phyloP scores from a whole-genome alignment of 208 protist species.

The Leishmania lainsoni region DNA sequence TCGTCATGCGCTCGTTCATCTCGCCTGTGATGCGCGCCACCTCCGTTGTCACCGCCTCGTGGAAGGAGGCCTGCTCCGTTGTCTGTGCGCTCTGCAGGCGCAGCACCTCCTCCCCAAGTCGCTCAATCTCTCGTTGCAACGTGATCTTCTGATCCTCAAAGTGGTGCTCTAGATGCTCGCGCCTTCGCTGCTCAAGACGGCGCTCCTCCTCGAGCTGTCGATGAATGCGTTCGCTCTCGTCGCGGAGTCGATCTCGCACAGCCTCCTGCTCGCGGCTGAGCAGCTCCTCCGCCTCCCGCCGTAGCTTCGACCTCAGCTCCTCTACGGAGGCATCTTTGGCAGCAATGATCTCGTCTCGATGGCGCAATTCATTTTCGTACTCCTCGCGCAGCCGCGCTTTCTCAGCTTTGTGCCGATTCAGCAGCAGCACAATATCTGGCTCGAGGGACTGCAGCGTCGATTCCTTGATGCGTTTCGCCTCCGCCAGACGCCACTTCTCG shows the following conservation, averaged over 20 bases:
- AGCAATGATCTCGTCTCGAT: constrained; percentile 76
- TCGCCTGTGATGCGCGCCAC: constrained; percentile 64
- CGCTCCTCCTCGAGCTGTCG: constrained; percentile 73
- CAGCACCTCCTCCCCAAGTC: constrained; percentile 67
- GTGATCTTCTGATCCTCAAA: constrained; percentile 63
- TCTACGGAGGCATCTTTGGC: constrained; percentile 79
- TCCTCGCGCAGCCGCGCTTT: constrained; percentile 88
- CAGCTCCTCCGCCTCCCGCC: constrained; percentile 59
- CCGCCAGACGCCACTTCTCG: constrained; percentile 83
- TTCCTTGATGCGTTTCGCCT: constrained; percentile 91
- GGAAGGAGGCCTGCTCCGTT: constrained; percentile 68
- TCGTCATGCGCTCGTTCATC: constrained; percentile 55
- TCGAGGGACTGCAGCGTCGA: constrained; percentile 90
- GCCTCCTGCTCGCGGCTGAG: constrained; percentile 64
- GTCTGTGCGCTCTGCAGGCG: constrained; percentile 49
- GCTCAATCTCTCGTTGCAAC: constrained; percentile 69
- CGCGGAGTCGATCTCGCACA: constrained; percentile 50
- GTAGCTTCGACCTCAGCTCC: constrained; percentile 59
- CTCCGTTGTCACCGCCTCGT: constrained; percentile 72
- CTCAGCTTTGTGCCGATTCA: constrained; percentile 91
- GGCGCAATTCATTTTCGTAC: constrained; percentile 86
- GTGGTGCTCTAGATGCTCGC: constrained; percentile 70
- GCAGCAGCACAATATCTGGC: constrained; percentile 91
- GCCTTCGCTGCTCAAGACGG: constrained; percentile 38
- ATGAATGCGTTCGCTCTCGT: constrained; percentile 62